phyloP scores from a whole-genome alignment of 2,329 filamentous ascomycete species.

The Colletotrichum cuscutae region DNA sequence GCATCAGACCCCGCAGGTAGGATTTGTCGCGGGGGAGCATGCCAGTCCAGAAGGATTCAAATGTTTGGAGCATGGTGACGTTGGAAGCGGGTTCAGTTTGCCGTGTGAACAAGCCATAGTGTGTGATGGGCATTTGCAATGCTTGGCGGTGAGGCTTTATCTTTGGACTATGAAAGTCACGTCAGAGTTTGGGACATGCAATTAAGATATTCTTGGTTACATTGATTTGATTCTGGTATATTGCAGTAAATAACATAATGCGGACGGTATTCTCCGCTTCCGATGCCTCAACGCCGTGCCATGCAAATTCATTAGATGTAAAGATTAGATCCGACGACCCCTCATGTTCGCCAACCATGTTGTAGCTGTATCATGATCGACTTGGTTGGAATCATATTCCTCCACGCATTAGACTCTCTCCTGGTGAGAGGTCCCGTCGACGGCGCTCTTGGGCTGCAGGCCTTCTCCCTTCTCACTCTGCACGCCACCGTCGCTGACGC shows the following conservation, averaged over 20 bases:
- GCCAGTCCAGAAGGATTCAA: background rate
- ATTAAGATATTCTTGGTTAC: background rate
- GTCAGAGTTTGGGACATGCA: background rate
- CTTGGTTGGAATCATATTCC: background rate
- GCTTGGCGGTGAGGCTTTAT: too few species aligned
- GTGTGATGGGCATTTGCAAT: too few species aligned
- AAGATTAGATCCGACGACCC: rapidly evolving
- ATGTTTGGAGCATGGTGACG: background rate
- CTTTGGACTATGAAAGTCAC: background rate
- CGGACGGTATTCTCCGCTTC: background rate
- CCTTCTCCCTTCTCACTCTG: conserved; percentile 20
- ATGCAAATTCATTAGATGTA: background rate
- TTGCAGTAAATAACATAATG: background rate
- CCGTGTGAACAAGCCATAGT: background rate
- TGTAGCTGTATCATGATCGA: background rate
- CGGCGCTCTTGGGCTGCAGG: background rate
- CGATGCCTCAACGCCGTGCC: conserved; percentile 13
- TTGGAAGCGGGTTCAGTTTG: background rate
- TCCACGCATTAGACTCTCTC: conserved; percentile 4
- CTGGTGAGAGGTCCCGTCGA: conserved; percentile 8
- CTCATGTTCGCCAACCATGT: background rate
- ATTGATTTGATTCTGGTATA: background rate
- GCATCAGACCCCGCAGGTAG: background rate
- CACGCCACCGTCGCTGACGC: conserved; percentile 8
- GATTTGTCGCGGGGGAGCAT: background rate